phyloP scores from a whole-genome alignment of 352 stramenopile species.

The Phytophthora cryptogea region DNA sequence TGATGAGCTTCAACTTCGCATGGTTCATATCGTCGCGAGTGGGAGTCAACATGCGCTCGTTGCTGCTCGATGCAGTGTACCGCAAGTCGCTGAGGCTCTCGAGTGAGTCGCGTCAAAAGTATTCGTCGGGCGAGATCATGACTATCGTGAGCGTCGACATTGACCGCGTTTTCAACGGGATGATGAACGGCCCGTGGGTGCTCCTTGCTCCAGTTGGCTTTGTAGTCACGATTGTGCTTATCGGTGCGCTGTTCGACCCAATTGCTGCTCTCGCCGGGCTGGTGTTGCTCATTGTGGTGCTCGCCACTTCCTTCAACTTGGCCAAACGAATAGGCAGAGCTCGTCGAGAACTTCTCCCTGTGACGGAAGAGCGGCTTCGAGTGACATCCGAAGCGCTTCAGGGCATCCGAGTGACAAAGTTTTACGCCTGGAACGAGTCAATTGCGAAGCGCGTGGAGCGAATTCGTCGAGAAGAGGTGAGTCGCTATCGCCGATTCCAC shows the following conservation, averaged over 20 bases:
- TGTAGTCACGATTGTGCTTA: conserved; percentile 32
- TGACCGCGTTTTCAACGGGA: conserved; percentile 58
- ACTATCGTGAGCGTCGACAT: conserved; percentile 58
- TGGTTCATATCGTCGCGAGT: conserved; percentile 52
- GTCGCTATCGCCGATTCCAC: conserved; percentile 42
- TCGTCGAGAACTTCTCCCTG: conserved; percentile 41
- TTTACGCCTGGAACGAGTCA: conserved; percentile 85
- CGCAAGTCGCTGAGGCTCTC: conserved; percentile 59
- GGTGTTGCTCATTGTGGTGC: conserved; percentile 16
- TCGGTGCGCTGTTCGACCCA: conserved; percentile 26
- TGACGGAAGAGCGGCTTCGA: conserved; percentile 84
- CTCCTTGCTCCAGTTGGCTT: conserved; percentile 34
- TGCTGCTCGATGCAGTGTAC: conserved; percentile 55
- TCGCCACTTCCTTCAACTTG: conserved; percentile 20
- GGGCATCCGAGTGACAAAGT: conserved; percentile 91
- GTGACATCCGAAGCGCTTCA: conserved; percentile 94
- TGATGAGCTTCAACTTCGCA: conserved; percentile 48
- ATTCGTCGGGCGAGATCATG: conserved; percentile 64
- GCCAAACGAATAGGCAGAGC: conserved; percentile 35
- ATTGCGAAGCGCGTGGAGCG: conserved; percentile 36
- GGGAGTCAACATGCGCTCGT: conserved; percentile 48
- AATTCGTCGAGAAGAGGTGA: conserved; percentile 52
- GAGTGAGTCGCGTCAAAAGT: conserved; percentile 40
- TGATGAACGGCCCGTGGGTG: conserved; percentile 46
- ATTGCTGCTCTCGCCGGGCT: conserved; percentile 29